Evolutionary conservation across 2,329 filamentous ascomycete genomes (phyloP), one percentile per base, ranked within the genome.

Genomic region (Colletotrichum neosansevieriae): DNA sequence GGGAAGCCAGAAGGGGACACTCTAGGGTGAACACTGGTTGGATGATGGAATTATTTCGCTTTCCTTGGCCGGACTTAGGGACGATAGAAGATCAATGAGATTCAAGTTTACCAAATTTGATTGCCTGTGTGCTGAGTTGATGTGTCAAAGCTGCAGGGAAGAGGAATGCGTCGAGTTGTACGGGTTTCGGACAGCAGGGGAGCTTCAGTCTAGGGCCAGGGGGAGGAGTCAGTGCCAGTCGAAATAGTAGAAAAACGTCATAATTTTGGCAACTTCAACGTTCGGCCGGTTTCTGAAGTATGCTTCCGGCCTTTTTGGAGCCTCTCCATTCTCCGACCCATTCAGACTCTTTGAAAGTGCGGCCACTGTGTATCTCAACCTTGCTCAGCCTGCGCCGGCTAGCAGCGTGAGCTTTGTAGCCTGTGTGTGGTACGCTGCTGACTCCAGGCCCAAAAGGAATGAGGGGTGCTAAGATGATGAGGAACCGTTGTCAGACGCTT

Each of bases 21-120:
- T 47, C 15, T 50, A 19, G 45, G 57, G 58, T 66, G 61, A 11
- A 19, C 19, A 56, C 56, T 66, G 66, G 47, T 49, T 44, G 61
- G 66, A 59, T 10, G 61, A 66, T 60, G 61, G 62, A 66, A 19
- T 69, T 57, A 56, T 42, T 65, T 59, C 40, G 49, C 49, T 66
- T 60, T 69, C 24, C 56, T 69, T 66, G 54, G 62, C 34, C 42
- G 42, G 54, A 49, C 7, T 60, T 38, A 60, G 49, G 56, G 63
- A 60, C 49, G 56, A 34, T 69, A 66, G 66, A 66, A 69, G 66
- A 69, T 44, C 54, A 66, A 69, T 50, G 61, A 69, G 49, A 69
- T 66, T 66, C 50, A 69, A 54, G 62, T 66, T 69, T 69, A 49
- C 56, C 60, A 68, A 4, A 17, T 11, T n/a, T 17, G 17, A n/a